Base-by-base conservation (phyloP, 768 basidiomycete species). In the Basidioascus undulatus region DNA sequence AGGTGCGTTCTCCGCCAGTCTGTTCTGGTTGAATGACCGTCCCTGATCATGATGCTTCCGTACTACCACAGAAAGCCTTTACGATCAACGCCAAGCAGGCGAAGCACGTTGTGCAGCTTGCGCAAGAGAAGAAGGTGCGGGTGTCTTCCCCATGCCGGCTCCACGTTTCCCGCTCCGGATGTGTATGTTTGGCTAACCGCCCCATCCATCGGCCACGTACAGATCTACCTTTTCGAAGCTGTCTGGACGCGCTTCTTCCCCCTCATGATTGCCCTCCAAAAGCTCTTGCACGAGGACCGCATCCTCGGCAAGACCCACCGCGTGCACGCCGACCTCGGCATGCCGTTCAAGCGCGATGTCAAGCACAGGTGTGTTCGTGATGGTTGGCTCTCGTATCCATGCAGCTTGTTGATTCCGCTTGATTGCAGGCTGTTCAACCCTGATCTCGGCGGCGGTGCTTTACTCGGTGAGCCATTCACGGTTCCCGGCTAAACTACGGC, bases 181-280 rank as follows among this genome's bases (percentile, higher is more conserved):
- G n/a, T n/a, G n/a, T n/a, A n/a, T n/a, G n/a, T n/a, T n/a, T n/a
- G n/a, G n/a, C n/a, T n/a, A n/a, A n/a, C n/a, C n/a, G n/a, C n/a
- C n/a, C n/a, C n/a, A n/a, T n/a, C n/a, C n/a, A n/a, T n/a, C n/a
- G n/a, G n/a, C n/a, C n/a, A n/a, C n/a, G n/a, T n/a, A n/a, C n/a
- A n/a, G n/a, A 40, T 45, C 10, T 45, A 45, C 30, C 30, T 49
- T 1, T 44, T 44, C 43, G 48, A 49, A 36, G 50, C 48, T 26
- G 46, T 47, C 32, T 52, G 51, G 49, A 50, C 49, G 26, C 45
- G 48, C n/a, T 52, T 50, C 45, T 49, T 49, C 43, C 51, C 51
- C 19, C 37, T 37, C 35, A 46, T 40, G 6, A 30, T 6, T 5
- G 37, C 41, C 30, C 35, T 50, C 16, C 21, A 41, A 16, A 10